These are phyloP conservation scores for Inga leiocalycina DNA, from an alignment of 306 rosid genomes.

Conservation along the genomic window DNA sequence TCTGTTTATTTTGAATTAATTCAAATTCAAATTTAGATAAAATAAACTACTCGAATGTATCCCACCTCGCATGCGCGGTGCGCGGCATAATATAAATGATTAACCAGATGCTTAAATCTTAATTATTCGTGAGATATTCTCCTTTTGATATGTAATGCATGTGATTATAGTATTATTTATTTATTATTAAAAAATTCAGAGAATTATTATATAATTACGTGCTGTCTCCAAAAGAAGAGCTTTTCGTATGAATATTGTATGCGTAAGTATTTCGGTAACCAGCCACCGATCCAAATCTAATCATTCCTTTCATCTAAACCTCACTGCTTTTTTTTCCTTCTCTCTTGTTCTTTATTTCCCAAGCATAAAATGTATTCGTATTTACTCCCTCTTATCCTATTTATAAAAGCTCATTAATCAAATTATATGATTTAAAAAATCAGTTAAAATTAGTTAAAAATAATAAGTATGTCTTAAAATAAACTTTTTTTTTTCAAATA, in stretches of 20 bases:
- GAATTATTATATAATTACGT: not conserved
- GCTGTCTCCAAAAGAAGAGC: not conserved
- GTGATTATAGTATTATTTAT: not conserved
- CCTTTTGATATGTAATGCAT: not conserved
- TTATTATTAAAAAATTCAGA: not conserved
- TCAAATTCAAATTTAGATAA: not conserved
- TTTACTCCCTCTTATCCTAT: too few relatives aligned
- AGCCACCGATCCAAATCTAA: not conserved
- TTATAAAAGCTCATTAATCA: too few relatives aligned
- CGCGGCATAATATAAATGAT: not conserved
- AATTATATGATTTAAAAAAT: too few relatives aligned
- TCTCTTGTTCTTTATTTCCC: not conserved
- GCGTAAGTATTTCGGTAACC: constrained; percentile 9
- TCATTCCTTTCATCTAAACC: not conserved
- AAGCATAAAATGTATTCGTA: not conserved
- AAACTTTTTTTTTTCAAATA: too few relatives aligned
- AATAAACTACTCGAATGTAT: not conserved
- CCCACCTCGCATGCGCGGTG: not conserved
- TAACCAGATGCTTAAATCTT: not conserved
- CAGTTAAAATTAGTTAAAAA: too few relatives aligned
- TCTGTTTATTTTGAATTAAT: not conserved
- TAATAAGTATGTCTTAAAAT: too few relatives aligned
- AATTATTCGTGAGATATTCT: not conserved
- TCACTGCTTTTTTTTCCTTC: not conserved
- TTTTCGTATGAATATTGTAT: not conserved